Conservation (phyloP, 768 basidiomycete genomes). For the Panaeolus cyanescens region DNA sequence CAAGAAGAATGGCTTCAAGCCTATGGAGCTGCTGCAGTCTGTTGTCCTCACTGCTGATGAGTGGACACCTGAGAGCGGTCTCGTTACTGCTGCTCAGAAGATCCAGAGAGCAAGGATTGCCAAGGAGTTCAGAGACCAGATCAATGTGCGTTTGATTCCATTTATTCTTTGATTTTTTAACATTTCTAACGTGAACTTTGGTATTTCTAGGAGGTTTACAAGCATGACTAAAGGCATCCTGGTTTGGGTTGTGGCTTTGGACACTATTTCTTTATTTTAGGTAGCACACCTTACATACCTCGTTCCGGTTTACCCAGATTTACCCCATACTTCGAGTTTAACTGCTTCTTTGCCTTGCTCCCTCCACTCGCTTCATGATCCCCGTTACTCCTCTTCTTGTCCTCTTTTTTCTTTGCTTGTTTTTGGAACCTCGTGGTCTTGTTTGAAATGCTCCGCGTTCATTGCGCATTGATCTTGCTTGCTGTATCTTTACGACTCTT, state of each 20-base stretch:
- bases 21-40: slow-evolving; percentile 73
- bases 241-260: neutral
- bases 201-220: slow-evolving; percentile 22
- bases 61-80: slow-evolving; percentile 90
- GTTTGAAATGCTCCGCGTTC: neutral
- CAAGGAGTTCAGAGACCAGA: slow-evolving; percentile 32
- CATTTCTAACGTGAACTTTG: neutral
- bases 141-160: slow-evolving; percentile 19
- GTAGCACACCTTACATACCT: neutral
- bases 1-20: slow-evolving; percentile 85
- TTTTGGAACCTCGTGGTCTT: neutral
- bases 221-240: slow-evolving; percentile 1
- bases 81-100: slow-evolving; percentile 64
- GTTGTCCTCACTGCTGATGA: slow-evolving; percentile 82
- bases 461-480: neutral
- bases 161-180: neutral
- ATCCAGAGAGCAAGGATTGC: slow-evolving; percentile 37
- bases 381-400: neutral
- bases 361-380: neutral
- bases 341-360: neutral
- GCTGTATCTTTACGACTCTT: neutral
- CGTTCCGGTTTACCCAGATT: neutral
- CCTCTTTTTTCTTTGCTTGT: neutral
- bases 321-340: neutral
- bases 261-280: neutral